Evolutionary conservation across 805 yeast genomes (phyloP), one percentile per base, ranked within the genome.

Genomic region (Kurtzmaniella cleridarum): DNA sequence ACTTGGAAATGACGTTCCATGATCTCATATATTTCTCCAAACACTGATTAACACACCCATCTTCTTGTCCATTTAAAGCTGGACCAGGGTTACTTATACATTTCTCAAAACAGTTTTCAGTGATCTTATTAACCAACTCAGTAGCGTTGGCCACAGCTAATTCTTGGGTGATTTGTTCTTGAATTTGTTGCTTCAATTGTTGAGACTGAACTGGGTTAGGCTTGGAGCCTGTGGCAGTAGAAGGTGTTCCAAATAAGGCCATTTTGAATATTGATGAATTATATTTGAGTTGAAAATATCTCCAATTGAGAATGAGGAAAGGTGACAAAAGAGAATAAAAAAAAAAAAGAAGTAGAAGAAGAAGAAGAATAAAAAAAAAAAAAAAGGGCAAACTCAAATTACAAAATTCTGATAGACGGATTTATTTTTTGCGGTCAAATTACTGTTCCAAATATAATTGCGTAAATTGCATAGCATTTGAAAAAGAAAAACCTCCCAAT

Each of bases 111-210:
- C 97, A 90, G 68, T 85, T 84, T 50, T 81, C 89, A 10, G 95
- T 82, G 57, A 87, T 75, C 52, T 86, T 83, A 64, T 81, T 84
- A 26, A 89, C 95, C 39, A 90, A 69, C 53, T 86, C 90, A 2
- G 91, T 82, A 27, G 95, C 96, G 60, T 89, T 86, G 14, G 90
- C 93, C n/a, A 87, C 76, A 2, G 96, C 96, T 45, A 90, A 69
- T 55, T 90, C 97, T 58, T 79, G 84, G 31, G 81, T 71, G 41
- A 90, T 79, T 54, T 83, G 86, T 14, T 71, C 67, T 59, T 85
- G 83, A 39, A 88, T 62, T 53, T 80, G 76, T 20, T 75, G 73
- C 54, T 82, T 81, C 42, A 81, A 50, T 45, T 75, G 71, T 38
- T 69, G 66, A 5, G 73, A 50, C 31, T 58, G 57, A 7, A 15